Conservation (phyloP, 2,329 filamentous ascomycete species). For the Ceratocystis colombiana region DNA sequence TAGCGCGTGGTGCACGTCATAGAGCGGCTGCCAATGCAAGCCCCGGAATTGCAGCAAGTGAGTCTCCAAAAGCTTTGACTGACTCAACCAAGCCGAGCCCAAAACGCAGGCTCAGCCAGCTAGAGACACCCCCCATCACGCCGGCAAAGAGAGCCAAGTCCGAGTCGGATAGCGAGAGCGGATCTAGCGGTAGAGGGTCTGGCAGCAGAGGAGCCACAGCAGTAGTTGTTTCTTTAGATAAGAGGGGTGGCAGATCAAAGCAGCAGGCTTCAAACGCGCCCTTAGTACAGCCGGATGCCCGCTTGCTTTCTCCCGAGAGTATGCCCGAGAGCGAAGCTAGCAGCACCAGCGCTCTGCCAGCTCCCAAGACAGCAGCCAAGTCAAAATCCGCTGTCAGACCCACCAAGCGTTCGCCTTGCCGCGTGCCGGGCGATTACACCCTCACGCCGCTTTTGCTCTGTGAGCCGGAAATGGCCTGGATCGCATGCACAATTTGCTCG, state of each 20-base stretch:
- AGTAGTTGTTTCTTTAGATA: background rate
- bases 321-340: background rate
- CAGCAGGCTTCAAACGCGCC: background rate
- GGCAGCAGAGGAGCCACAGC: background rate
- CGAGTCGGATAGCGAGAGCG: conserved; percentile 21
- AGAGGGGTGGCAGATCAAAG: background rate
- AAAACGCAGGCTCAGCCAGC: conserved; percentile 15
- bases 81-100: conserved; percentile 19
- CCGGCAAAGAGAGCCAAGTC: conserved; percentile 22
- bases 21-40: background rate
- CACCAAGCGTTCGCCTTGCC: conserved; percentile 29
- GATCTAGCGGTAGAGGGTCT: background rate
- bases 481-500: conserved; percentile 76
- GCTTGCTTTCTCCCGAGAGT: background rate
- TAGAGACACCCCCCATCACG: conserved; percentile 17
- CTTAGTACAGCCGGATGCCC: background rate
- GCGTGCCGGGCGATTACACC: conserved; percentile 69
- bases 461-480: conserved; percentile 69
- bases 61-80: background rate
- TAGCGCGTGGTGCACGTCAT: conserved; percentile 29
- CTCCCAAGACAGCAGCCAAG: background rate
- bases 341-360: background rate
- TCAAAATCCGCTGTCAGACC: background rate
- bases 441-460: conserved; percentile 66
- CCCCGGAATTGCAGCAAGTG: background rate